Conservation (phyloP, 176 grass and related monocot species). For the Cymbopogon citratus region DNA sequence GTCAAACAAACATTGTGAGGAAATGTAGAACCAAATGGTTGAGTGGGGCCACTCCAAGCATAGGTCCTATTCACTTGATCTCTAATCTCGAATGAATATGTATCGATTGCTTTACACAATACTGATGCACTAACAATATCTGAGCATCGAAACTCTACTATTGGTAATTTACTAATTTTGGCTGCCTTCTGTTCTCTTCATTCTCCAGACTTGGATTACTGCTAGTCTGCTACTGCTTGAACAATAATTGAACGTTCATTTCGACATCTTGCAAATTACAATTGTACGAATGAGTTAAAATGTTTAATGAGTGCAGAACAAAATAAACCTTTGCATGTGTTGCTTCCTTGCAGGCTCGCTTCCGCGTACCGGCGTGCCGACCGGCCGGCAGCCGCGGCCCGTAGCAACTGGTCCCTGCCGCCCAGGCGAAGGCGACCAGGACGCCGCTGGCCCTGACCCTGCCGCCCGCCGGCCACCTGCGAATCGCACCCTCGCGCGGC, state of each 20-base stretch:
- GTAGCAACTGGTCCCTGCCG: too few relatives aligned
- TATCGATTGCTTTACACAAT: background rate
- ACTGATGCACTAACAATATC: background rate
- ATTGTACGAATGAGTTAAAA: background rate
- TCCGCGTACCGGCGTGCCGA: too few relatives aligned
- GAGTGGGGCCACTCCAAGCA: background rate
- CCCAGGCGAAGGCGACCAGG: too few relatives aligned
- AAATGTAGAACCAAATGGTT: background rate
- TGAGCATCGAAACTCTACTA: too few relatives aligned
- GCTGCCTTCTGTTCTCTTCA: background rate
- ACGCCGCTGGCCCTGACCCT: too few relatives aligned
- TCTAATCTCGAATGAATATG: background rate
- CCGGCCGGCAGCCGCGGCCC: too few relatives aligned
- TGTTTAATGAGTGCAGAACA: background rate
- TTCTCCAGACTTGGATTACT: background rate
- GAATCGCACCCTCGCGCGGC: too few relatives aligned
- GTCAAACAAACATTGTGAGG: too few relatives aligned
- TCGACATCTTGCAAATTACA: background rate
- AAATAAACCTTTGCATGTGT: background rate
- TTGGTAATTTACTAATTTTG: background rate
- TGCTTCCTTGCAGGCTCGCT: too few relatives aligned
- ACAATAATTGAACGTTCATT: background rate
- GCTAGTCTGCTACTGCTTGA: too few relatives aligned
- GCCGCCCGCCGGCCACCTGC: too few relatives aligned
- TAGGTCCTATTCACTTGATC: background rate